Evolutionary conservation across 495 filamentous ascomycete genomes (phyloP).

Genomic region (Talaromyces thailandensis): DNA sequence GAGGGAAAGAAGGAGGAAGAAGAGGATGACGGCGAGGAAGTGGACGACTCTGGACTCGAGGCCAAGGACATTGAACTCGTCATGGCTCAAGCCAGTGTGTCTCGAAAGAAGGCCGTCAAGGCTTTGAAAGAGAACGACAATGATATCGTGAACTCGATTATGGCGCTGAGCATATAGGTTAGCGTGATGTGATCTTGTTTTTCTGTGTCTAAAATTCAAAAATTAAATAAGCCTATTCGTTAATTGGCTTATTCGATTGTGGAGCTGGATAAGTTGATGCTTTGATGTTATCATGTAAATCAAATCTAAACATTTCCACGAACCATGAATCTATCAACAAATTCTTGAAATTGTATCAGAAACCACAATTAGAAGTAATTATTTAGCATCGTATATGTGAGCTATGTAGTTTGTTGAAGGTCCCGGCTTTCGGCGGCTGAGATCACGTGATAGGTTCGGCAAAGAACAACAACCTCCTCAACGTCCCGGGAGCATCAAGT

Average conservation of each 20-base stretch:
- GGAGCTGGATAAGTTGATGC: neutral
- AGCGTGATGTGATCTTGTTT: neutral
- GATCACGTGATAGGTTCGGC: slow-evolving; percentile 29
- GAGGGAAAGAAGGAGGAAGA: slow-evolving; percentile 79
- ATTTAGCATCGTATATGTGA: too few species aligned
- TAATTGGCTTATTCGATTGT: neutral
- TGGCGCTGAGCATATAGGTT: slow-evolving; percentile 90
- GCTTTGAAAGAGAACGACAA: slow-evolving; percentile 98
- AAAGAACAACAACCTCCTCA: slow-evolving; percentile 30
- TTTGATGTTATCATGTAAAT: neutral
- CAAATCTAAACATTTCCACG: neutral
- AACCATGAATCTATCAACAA: neutral
- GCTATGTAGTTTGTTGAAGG: neutral
- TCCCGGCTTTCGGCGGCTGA: neutral
- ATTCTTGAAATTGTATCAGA: too few species aligned
- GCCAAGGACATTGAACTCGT: slow-evolving; percentile 98
- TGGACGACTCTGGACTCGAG: slow-evolving; percentile 87
- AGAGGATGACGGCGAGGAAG: slow-evolving; percentile 92
- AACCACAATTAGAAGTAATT: too few species aligned
- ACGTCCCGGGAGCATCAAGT: slow-evolving; percentile 18
- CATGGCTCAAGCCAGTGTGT: slow-evolving; percentile 95
- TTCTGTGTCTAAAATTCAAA: neutral
- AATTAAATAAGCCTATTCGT: neutral
- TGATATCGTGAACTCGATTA: slow-evolving; percentile 99
- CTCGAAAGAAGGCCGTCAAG: slow-evolving; percentile 96